Percentiles rank a stretch among this genome's conserved stretches.
Conservation (phyloP, 164 flowering plant species). For the Stephania yunnanensis region DNA sequence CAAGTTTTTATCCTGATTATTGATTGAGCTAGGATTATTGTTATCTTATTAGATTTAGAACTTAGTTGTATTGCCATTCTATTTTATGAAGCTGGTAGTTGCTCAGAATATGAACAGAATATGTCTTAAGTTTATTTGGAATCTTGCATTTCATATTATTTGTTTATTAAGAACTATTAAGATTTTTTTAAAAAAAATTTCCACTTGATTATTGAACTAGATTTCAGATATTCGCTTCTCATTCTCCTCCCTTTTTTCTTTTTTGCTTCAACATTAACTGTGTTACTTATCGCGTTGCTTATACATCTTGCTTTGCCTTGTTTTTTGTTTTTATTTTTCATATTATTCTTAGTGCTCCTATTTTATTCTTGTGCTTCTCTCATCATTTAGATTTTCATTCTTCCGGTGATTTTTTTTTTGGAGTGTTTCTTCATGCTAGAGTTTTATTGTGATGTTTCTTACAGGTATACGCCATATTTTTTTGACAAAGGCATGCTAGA, state of each 20-base stretch:
- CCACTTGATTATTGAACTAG: too few relatives aligned
- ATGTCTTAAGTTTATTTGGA: too few relatives aligned
- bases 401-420: not conserved
- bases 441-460: constrained; percentile 8
- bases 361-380: not conserved
- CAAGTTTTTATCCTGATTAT: not conserved
- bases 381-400: not conserved
- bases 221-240: too few relatives aligned
- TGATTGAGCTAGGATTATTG: not conserved
- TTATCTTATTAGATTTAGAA: not conserved
- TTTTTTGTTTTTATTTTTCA: not conserved
- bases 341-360: not conserved
- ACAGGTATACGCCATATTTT: constrained; percentile 95
- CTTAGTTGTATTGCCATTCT: not conserved
- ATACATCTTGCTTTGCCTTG: not conserved
- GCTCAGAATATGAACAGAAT: too few relatives aligned
- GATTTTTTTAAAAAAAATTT: too few relatives aligned
- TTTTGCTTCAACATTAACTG: not conserved
- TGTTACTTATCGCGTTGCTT: not conserved
- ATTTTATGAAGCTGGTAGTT: too few relatives aligned
- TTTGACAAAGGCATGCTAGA: constrained; percentile 88
- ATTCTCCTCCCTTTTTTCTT: not conserved
- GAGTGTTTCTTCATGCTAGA: not conserved
- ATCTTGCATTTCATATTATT: too few relatives aligned
- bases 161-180: too few relatives aligned